A percentile compares a stretch with the other conserved stretches of the same genome.
Conservation (phyloP, 208 protist species). For the Acanthamoeba royreba region DNA sequence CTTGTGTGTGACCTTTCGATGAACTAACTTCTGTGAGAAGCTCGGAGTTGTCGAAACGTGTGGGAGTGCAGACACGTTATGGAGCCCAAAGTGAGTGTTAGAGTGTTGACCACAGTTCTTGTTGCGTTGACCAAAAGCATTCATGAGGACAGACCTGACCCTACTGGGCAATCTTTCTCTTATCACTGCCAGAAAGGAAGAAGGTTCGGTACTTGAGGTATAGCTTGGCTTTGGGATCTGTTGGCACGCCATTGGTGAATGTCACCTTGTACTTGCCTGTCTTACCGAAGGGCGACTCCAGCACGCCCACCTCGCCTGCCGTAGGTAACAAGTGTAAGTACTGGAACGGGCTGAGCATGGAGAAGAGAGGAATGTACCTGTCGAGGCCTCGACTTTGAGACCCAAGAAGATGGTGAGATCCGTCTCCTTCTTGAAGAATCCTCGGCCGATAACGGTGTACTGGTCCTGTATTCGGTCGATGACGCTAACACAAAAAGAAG, state of each 20-base stretch:
- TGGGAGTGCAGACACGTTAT: too few species aligned
- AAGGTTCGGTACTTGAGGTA: background rate
- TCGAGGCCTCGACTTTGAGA: slow-evolving; percentile 58
- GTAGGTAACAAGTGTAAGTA: background rate
- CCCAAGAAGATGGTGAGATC: slow-evolving; percentile 60
- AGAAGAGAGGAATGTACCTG: background rate
- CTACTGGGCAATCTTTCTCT: background rate
- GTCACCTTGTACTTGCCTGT: slow-evolving; percentile 60
- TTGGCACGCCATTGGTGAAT: slow-evolving; percentile 65
- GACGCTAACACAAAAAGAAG: background rate
- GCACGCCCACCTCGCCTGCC: slow-evolving; percentile 26
- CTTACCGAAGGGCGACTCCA: slow-evolving; percentile 65
- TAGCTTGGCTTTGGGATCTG: slow-evolving; percentile 73
- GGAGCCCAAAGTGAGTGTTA: too few species aligned
- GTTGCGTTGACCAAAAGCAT: too few species aligned
- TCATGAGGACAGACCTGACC: too few species aligned
- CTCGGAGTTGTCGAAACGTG: too few species aligned
- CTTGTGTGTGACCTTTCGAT: too few species aligned
- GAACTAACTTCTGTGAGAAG: too few species aligned
- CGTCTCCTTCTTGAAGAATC: slow-evolving; percentile 66
- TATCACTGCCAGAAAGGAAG: background rate
- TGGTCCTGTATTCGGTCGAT: slow-evolving; percentile 47
- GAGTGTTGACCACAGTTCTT: too few species aligned
- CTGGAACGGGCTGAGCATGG: background rate
- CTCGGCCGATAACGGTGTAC: slow-evolving; percentile 59